Evolutionary conservation across 306 rosid species (phyloP).

Genomic region (Lathyrus tuberosus): DNA sequence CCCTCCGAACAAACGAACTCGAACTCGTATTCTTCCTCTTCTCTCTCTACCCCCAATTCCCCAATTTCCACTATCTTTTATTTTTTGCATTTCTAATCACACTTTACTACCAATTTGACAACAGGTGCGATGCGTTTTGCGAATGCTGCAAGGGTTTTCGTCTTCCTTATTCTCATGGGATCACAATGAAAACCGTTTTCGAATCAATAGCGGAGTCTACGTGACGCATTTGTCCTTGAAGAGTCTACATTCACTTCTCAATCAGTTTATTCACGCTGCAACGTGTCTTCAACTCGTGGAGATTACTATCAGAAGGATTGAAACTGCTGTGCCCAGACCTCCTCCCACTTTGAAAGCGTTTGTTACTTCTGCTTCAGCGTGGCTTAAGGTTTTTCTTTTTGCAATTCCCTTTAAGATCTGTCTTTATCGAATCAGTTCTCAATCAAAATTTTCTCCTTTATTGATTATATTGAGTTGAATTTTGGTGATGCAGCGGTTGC

Average conservation of each 20-base stretch:
- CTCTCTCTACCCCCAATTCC: conserved; percentile 1
- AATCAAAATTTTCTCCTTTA: background rate
- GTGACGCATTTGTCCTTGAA: conserved; percentile 68
- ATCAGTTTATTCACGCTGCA: conserved; percentile 75
- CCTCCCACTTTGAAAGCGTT: conserved; percentile 83
- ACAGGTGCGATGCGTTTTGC: conserved; percentile 85
- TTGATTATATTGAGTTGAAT: background rate
- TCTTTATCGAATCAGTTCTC: conserved; percentile 4
- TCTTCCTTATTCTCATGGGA: conserved; percentile 79
- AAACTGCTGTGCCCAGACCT: conserved; percentile 46
- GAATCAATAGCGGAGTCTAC: conserved; percentile 61
- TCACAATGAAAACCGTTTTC: conserved; percentile 44
- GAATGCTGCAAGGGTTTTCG: conserved; percentile 88
- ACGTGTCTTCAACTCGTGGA: conserved; percentile 74
- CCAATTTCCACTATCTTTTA: conserved; percentile 7
- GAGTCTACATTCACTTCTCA: conserved; percentile 66
- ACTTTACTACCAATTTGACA: conserved; percentile 20
- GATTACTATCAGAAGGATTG: conserved; percentile 49
- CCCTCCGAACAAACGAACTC: conserved; percentile 68
- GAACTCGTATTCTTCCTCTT: conserved; percentile 58
- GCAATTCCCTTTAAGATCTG: background rate
- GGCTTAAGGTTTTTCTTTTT: conserved; percentile 68
- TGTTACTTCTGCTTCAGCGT: conserved; percentile 62
- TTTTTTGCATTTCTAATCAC: conserved; percentile 1
- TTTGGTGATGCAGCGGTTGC: conserved; percentile 63